Base-by-base conservation (phyloP, 495 filamentous ascomycete species). In the Hapsidospora chrysogenum region DNA sequence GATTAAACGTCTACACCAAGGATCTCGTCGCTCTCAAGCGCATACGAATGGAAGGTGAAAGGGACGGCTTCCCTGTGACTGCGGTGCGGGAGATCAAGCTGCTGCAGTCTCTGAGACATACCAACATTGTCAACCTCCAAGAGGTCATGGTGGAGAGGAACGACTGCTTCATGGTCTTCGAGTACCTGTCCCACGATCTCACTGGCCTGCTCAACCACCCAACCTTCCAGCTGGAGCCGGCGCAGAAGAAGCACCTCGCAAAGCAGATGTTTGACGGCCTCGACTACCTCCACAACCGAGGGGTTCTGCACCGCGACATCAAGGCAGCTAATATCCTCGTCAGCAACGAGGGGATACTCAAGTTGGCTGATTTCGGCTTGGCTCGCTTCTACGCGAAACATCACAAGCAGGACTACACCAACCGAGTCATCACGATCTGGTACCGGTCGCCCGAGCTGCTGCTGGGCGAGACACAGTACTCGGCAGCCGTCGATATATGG, bases 101-200 rank as follows among this genome's bases (percentile, higher is more conserved):
- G 11, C 75, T 99, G 7, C 85, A 94, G 48, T 87, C 85, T 27
- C 65, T 99, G n/a, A 83, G 79, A 41, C 85, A 92, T 47, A 64
- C 70, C 32, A 95, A 96, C 44, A 75, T 99, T 23, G 86, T 99
- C 41, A 76, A 78, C 31, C 56, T 87, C 17, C 69, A 76, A 38
- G 92, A 97, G 56, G 87, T 96, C 47, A 96, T 97, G 89, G 89
- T 96, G 11, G 92, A 97, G 57, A 76, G 75, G 43, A 95, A 95
- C 50, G 87, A 96, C 52, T 99, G 92, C 55, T 96, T 89, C 58
- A 99, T 99, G 92, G 92, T 99, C 7, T 99, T 99, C 42, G 92
- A 99, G 50, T 99, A 99, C 50, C 72, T 95, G 18, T 87, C 87
- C 13, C 92, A 99, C 50, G 92, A 99, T 30, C 44, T 66, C 36